A percentile compares a stretch with the other conserved stretches of the same genome.
These are phyloP conservation scores for Solanum chilense DNA, from an alignment of 257 asterid genomes.

Conservation along the genomic window DNA sequence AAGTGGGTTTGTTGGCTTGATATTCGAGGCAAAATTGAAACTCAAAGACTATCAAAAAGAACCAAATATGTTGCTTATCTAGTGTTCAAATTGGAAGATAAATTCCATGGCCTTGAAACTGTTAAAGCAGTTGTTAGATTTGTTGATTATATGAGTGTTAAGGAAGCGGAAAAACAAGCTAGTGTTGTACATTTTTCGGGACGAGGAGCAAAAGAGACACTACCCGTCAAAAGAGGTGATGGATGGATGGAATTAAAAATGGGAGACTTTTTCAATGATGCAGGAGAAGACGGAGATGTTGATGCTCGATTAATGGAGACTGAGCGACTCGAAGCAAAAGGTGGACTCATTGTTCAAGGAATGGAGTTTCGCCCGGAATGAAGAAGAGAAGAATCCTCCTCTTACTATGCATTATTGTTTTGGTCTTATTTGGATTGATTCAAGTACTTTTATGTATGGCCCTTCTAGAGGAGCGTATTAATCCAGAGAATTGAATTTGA, in stretches of 20 bases:
- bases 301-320: constrained; percentile 17
- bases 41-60: constrained; percentile 13
- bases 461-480: neutral
- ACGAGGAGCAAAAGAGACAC: constrained; percentile 14
- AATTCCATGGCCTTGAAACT: constrained; percentile 24
- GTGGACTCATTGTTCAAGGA: neutral
- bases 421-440: neutral
- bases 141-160: neutral
- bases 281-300: constrained; percentile 11
- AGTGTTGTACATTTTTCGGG: neutral
- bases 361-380: neutral
- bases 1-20: constrained; percentile 10
- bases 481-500: neutral
- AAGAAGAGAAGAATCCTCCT: neutral
- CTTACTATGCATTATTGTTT: neutral
- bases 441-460: neutral
- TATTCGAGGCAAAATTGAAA: neutral
- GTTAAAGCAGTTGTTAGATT: constrained; percentile 16
- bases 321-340: neutral
- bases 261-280: constrained; percentile 26
- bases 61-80: constrained; percentile 11
- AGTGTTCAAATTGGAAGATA: constrained; percentile 26
- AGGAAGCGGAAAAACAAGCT: neutral
- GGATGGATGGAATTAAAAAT: constrained; percentile 56
- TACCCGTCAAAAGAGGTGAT: constrained; percentile 21